Evolutionary conservation across 441 rosid species (phyloP).

Genomic region (Erodium chrysanthum): DNA sequence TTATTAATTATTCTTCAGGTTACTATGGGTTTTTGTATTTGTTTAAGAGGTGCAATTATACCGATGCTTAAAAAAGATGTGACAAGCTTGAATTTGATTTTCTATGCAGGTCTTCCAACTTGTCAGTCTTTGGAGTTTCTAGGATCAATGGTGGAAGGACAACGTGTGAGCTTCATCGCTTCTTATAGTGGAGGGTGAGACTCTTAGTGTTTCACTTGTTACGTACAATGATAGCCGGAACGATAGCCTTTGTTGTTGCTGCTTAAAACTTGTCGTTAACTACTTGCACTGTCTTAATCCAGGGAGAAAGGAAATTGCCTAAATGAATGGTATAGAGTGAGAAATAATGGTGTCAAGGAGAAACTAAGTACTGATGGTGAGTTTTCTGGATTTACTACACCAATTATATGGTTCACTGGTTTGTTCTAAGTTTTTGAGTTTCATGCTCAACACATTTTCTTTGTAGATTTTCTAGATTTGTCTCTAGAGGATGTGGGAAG

Average conservation of each 20-base stretch:
- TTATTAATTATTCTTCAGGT: constrained; percentile 9
- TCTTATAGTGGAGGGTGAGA: constrained; percentile 90
- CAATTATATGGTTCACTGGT: neutral
- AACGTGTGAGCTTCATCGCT: constrained; percentile 77
- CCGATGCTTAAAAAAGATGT: constrained; percentile 3
- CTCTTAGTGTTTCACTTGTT: constrained; percentile 6
- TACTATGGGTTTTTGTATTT: neutral
- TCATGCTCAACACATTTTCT: constrained; percentile 18
- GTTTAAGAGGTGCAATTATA: neutral
- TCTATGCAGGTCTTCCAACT: constrained; percentile 61
- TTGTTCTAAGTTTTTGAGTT: constrained; percentile 13
- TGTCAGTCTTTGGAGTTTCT: constrained; percentile 80
- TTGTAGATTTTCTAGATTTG: constrained; percentile 74
- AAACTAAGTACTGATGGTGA: constrained; percentile 58
- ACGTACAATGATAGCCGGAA: constrained; percentile 16
- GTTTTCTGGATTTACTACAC: constrained; percentile 17
- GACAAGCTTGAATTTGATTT: constrained; percentile 17
- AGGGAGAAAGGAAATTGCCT: constrained; percentile 80
- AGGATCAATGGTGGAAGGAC: constrained; percentile 95
- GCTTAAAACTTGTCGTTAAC: constrained; percentile 10
- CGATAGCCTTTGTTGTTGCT: constrained; percentile 13
- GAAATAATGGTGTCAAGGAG: constrained; percentile 55
- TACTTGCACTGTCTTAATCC: constrained; percentile 23
- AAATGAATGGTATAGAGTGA: constrained; percentile 79
- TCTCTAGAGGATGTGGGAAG: constrained; percentile 72